Conservation (phyloP, 1,284 basidiomycete genomes). For the Anthracocystis setariae region DNA sequence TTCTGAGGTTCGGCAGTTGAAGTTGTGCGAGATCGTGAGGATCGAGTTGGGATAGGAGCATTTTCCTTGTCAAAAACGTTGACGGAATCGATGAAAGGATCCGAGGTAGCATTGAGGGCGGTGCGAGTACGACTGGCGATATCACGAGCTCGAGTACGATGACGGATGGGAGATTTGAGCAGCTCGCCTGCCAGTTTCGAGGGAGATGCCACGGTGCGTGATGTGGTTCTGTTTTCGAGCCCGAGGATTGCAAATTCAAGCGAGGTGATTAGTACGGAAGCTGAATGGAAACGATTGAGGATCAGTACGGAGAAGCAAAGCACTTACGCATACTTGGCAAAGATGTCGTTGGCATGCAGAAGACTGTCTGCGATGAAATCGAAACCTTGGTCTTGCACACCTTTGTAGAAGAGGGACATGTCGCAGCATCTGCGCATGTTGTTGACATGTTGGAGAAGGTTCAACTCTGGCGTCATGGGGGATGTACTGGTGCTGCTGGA, state of each 20-base stretch:
- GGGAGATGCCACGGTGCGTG: conserved; percentile 32
- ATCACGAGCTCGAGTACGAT: conserved; percentile 30
- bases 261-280: no score
- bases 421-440: conserved; percentile 51
- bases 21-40: conserved; percentile 24
- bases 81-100: conserved; percentile 19
- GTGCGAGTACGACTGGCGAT: conserved; percentile 12
- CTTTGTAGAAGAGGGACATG: conserved; percentile 46
- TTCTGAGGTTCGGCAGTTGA: conserved; percentile 25
- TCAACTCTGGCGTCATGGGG: conserved; percentile 22
- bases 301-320: neutral
- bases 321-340: conserved; percentile 47
- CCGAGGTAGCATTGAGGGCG: conserved; percentile 7
- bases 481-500: conserved; percentile 25
- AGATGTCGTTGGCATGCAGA: conserved; percentile 45
- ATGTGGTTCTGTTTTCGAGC: conserved; percentile 24
- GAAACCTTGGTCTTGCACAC: conserved; percentile 29
- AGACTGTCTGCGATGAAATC: conserved; percentile 49
- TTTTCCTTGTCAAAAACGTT: conserved; percentile 47
- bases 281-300: no score
- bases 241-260: neutral
- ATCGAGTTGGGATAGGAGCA: conserved; percentile 18
- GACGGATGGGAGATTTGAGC: conserved; percentile 54
- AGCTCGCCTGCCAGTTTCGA: conserved; percentile 54
- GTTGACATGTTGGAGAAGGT: conserved; percentile 50